Base-by-base conservation (phyloP, 805 yeast genomes). In the Allodekkera sacchari region DNA sequence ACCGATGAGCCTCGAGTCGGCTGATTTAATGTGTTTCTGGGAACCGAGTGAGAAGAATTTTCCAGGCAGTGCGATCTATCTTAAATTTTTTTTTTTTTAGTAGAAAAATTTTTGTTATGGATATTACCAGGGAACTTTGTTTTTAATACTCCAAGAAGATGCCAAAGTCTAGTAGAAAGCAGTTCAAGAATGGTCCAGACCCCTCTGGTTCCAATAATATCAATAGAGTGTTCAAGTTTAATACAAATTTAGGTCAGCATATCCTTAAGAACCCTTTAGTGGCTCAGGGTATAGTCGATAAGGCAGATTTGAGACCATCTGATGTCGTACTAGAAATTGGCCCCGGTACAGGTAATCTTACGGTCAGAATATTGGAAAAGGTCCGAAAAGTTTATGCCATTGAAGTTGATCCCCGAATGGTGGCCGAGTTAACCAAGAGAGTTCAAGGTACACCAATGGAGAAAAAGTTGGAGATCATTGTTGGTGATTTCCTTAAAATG, bases 351-450 rank as follows among this genome's bases (percentile, higher is more conserved):
- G 98, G 98, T 64, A 92, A 92, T 50, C 68, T 92, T 60, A 92
- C 98, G 0, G 94, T 89, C 22, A 69, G 94, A 39, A 92, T 92
- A 22, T 59, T 92, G 34, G 96, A 89, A 47, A 81, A 87, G 55
- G 97, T 96, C 0, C 69, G 83, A 35, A 87, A 84, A 47, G 96
- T 89, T n/a, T 72, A 84, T 29, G 98, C 97, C 0, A 92, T 83
- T 33, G 98, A 92, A 63, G 88, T 88, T 85, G 98, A 92, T 61
- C 98, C 98, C n/a, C 69, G 96, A 62, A 92, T 92, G 98, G 98
- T 97, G 3, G 97, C 97, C 1, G 98, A 92, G 59, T 67, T 92
- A 48, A 85, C 96, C 8, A 92, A 92, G 57, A 79, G 98, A 65
- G 97, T 92, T 11, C 96, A 85, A 50, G 96, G 96, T 9, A 89